Evolutionary conservation across 2,329 filamentous ascomycete genomes (phyloP), one percentile per base, ranked within the genome.

Genomic region (Nemania sp.): DNA sequence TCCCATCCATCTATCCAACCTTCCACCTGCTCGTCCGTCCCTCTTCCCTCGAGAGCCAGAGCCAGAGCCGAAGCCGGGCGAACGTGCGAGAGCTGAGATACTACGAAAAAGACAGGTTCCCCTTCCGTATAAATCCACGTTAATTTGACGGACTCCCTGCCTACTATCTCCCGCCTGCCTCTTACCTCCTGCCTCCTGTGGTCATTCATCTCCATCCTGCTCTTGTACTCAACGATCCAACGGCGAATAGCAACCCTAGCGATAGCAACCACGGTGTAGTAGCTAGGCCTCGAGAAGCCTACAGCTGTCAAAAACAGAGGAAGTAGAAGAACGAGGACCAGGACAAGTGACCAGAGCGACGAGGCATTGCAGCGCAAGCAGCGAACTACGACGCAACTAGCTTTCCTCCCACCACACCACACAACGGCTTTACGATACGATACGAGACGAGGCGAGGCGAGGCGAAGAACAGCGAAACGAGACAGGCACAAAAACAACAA

Each of bases 401-500:
- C 15, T 51, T 38, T 13, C 22, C 32, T 20, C 51, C 24, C 27
- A 38, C 35, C 43, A 18, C 27, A 51, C n/a, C 18, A 27, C 18
- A 15, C 24, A 43, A 61, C 60, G 43, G 53, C 29, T 52, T n/a
- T n/a, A n/a, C n/a, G n/a, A n/a, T n/a, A n/a, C n/a, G n/a, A 22
- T 41, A 49, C 54, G 22, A 60, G 64, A 63, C 67, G 43, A 47
- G 13, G 22, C 38, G 18, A 62, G 49, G 15, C 47, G 18, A 20
- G 18, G 35, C 29, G 18, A 63, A 18, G n/a, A 49, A 26, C 54
- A 22, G 41, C 29, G 43, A 54, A 35, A 62, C 65, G 41, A 64
- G 67, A 57, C 55, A 45, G 58, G 54, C 62, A 64, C 51, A 56
- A 10, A 47, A 68, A 59, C 18, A 57, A 49, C 29, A 43, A n/a